Evolutionary conservation across 768 basidiomycete species (phyloP).

Genomic region (Leccinum disarticulatum): DNA sequence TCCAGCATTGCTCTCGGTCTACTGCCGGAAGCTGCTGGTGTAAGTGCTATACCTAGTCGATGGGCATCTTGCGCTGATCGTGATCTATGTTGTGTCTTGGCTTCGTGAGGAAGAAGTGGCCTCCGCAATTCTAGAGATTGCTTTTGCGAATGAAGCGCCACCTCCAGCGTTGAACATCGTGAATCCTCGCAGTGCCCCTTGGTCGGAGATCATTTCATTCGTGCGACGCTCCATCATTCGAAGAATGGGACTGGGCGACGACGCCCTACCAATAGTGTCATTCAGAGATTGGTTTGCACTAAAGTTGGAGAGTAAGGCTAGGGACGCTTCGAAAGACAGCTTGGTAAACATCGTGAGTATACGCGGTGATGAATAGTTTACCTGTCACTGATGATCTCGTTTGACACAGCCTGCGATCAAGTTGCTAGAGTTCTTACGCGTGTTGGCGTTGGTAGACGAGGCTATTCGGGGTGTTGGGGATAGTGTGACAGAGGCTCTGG

Average conservation of each 20-base stretch:
- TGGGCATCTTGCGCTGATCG: not conserved
- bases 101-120: conserved; percentile 42
- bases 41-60: conserved; percentile 11
- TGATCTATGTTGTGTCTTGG: conserved; percentile 42
- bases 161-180: conserved; percentile 36
- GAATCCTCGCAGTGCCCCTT: conserved; percentile 37
- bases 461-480: too few relatives aligned
- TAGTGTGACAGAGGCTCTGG: too few relatives aligned
- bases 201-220: conserved; percentile 31
- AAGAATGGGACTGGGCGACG: conserved; percentile 2
- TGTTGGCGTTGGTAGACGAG: too few relatives aligned
- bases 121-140: conserved; percentile 30
- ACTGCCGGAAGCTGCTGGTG: conserved; percentile 32
- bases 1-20: conserved; percentile 31
- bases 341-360: conserved; percentile 33
- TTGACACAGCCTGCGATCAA: conserved; percentile 35
- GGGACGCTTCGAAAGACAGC: conserved; percentile 26
- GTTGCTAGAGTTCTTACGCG: not conserved
- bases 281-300: conserved; percentile 36
- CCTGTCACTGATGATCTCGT: not conserved
- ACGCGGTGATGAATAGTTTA: not conserved
- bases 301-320: conserved; percentile 24
- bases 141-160: conserved; percentile 15
- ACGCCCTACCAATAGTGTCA: conserved; percentile 31
- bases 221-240: too few relatives aligned